phyloP scores from a whole-genome alignment of 108 stramenopile genomes.

The Nitzschia inconspicua region DNA sequence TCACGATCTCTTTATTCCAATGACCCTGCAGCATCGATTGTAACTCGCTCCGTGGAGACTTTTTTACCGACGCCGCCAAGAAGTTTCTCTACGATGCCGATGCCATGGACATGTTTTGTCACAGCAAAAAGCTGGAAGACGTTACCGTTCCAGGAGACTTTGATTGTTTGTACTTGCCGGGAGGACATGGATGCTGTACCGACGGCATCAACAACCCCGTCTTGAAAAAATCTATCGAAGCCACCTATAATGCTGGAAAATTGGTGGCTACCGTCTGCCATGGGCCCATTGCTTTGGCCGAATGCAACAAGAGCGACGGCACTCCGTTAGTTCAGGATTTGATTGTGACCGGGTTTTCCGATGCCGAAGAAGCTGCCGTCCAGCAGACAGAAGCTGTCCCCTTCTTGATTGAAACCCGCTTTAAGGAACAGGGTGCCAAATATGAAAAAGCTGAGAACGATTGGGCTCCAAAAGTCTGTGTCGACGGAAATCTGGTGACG shows the following conservation, averaged over 20 bases:
- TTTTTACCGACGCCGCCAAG: constrained; percentile 60
- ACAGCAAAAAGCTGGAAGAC: constrained; percentile 45
- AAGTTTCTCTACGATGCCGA: constrained; percentile 72
- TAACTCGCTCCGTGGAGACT: constrained; percentile 34
- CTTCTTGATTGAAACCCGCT: constrained; percentile 60
- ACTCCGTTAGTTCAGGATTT: constrained; percentile 60
- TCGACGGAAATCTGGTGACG: constrained; percentile 76
- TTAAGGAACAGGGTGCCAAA: constrained; percentile 71
- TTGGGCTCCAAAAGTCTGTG: constrained; percentile 63
- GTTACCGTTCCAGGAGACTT: constrained; percentile 40
- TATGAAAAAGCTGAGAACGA: constrained; percentile 65
- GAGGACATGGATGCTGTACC: constrained; percentile 71
- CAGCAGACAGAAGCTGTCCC: constrained; percentile 51
- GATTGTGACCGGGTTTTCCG: constrained; percentile 70
- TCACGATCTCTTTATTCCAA: too few species aligned
- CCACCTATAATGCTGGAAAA: constrained; percentile 51
- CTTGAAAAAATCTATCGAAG: constrained; percentile 61
- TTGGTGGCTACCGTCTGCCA: constrained; percentile 76
- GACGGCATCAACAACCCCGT: constrained; percentile 55
- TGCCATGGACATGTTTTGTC: constrained; percentile 50
- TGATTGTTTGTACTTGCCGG: constrained; percentile 64
- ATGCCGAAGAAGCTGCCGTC: constrained; percentile 75
- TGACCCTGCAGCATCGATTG: too few species aligned
- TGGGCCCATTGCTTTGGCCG: constrained; percentile 63
- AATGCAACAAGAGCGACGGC: constrained; percentile 60